Conservation (phyloP, 129 eudicot species). For the Apium graveolens region DNA sequence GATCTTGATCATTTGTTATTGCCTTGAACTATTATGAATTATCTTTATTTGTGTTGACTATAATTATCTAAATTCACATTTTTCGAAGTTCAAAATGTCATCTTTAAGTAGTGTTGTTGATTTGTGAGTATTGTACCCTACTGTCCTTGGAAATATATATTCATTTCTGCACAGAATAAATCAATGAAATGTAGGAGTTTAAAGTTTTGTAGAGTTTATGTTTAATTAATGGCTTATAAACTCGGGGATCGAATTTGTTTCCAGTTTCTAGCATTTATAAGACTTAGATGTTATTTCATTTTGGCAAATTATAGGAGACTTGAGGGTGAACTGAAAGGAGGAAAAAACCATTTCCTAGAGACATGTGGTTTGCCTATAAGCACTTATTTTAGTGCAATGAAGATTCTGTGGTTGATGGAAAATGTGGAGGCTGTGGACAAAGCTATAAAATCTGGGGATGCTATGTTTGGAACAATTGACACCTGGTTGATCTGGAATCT, state of each 20-base stretch:
- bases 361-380: conserved; percentile 85
- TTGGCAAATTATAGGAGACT: conserved; percentile 33
- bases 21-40: too few relatives aligned
- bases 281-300: background rate
- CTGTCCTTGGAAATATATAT: too few relatives aligned
- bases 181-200: background rate
- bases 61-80: background rate
- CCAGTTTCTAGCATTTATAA: background rate
- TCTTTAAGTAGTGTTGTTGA: background rate
- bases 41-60: too few relatives aligned
- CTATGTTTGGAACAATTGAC: conserved; percentile 88
- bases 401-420: conserved; percentile 75
- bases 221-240: background rate
- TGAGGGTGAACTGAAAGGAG: conserved; percentile 79
- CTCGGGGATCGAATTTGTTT: background rate
- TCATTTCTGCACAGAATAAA: too few relatives aligned
- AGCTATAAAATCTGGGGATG: conserved; percentile 73
- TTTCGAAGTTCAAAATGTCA: background rate
- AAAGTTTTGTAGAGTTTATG: background rate
- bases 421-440: conserved; percentile 68
- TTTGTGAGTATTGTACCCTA: too few relatives aligned
- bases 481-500: conserved; percentile 92
- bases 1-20: background rate
- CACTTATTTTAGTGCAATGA: conserved; percentile 90
- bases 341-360: conserved; percentile 61